These are phyloP conservation scores for Arabidopsis thaliana DNA, from an alignment of 345 rosid genomes.

Conservation along the genomic window TAIR10.1 NC_003070.9:21592001-21592500, in stretches of 20 bases:
- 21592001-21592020: no score
- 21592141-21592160: neutral
- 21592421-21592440: constrained; percentile 87
- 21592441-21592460: constrained; percentile 90
- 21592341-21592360: constrained; percentile 99
- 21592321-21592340: constrained; percentile 82
- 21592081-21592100: no score
- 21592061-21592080: no score
- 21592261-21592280: constrained; percentile 98
- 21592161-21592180: neutral
- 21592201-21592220: constrained; percentile 41
- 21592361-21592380: constrained; percentile 99
- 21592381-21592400: constrained; percentile 99
- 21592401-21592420: constrained; percentile 96
- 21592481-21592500: constrained; percentile 92
- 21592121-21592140: neutral
- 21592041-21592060: no score
- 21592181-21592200: no score
- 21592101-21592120: neutral
- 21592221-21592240: constrained; percentile 95
- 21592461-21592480: constrained; percentile 60
- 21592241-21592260: constrained; percentile 97
- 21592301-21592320: constrained; percentile 98
- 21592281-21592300: constrained; percentile 95
- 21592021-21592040: no score